Evolutionary conservation across 164 flowering plant species (phyloP), one percentile per base, ranked within the genome.

Genomic region (Vitis cinerea): DNA sequence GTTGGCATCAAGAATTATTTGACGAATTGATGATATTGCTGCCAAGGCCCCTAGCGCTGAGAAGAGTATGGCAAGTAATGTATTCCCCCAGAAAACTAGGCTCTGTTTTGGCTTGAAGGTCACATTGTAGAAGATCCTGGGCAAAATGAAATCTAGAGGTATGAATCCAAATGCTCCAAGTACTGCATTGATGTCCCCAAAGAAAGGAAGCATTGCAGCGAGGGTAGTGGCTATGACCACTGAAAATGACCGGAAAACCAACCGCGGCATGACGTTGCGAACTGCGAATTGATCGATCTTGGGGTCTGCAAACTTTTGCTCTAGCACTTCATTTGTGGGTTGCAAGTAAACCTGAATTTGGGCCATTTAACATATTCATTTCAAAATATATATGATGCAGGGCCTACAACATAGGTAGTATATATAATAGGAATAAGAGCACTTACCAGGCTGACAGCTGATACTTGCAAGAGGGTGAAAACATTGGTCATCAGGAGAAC

Each of bases 191-290:
- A 86, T 71, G 64, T 86, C 90, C 30, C 85, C 90, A 11, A 86
- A 86, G 72, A 86, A 86, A 9, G 90, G 90, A 0, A 86, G 53
- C 85, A 84, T 80, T 61, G 88, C 86, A 2, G 84, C 83, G 3
- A 83, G 10, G 0, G 64, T 50, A 13, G 83, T 80, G 12, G 86
- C 84, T 15, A 74, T 47, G 11, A 77, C 17, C 27, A 86, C 86
- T 0, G 85, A 74, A 0, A 83, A 8, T 1, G 90, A 78, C 52
- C 88, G 59, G 0, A 64, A 73, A 29, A 81, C 53, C 17, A 83
- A 10, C 63, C 88, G 64, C 4, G 88, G 88, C 19, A 83, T 70
- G 0, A 81, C 73, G 17, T 84, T 86, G 8, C 86, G 61, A 0
- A 31, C 3, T 1, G 88, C 76, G 65, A 84, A 86, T 61, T 84